phyloP scores from a whole-genome alignment of 2,329 filamentous ascomycete genomes.

The Epicoccum nigrum region DNA sequence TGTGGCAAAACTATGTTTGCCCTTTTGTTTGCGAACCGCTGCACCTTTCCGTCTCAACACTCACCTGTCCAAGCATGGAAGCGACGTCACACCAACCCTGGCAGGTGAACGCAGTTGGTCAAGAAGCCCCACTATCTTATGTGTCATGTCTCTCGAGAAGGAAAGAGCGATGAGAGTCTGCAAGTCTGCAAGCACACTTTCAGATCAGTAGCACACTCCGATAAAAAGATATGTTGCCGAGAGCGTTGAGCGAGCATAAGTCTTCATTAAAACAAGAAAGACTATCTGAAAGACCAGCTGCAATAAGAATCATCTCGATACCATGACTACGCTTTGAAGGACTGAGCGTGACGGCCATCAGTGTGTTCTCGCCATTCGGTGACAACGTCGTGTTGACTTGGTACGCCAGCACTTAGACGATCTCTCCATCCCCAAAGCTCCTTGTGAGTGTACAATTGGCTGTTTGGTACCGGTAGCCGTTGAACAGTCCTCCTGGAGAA shows the following conservation, averaged over 20 bases:
- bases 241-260: too few species aligned
- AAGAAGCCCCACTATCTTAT: too few species aligned
- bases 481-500: not conserved
- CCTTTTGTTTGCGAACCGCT: too few species aligned
- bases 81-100: too few species aligned
- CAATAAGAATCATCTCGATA: not conserved
- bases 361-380: not conserved
- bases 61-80: too few species aligned
- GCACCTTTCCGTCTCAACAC: too few species aligned
- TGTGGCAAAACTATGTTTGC: too few species aligned
- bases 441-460: constrained; percentile 33
- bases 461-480: constrained; percentile 18
- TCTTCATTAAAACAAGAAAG: not conserved
- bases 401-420: not conserved
- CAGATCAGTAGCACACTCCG: too few species aligned
- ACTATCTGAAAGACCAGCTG: constrained; percentile 7
- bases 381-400: constrained; percentile 3
- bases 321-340: not conserved
- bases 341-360: not conserved
- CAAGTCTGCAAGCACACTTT: too few species aligned
- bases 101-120: not conserved
- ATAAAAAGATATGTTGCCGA: too few species aligned
- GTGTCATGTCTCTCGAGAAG: too few species aligned
- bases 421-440: constrained; percentile 34
- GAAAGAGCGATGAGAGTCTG: too few species aligned